A percentile compares a stretch with the other conserved stretches of the same genome.
Conservation (phyloP, 371 early-diverging fungal genomes). For the Lichtheimia ornata region DNA sequence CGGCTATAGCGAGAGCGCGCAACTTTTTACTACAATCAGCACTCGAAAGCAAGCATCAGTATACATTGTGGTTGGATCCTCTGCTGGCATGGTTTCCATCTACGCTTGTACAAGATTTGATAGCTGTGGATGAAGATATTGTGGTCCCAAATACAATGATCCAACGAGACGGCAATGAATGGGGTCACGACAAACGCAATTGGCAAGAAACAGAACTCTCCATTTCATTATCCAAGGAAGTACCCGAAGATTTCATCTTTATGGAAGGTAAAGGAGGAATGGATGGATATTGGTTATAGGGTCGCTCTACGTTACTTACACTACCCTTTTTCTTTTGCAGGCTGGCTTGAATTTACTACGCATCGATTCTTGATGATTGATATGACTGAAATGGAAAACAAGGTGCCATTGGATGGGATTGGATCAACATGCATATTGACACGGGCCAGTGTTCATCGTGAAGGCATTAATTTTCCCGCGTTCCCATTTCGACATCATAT, state of each 20-base stretch:
- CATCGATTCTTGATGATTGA: constrained; percentile 47
- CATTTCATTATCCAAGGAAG: constrained; percentile 32
- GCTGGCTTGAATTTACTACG: constrained; percentile 28
- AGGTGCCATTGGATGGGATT: constrained; percentile 64
- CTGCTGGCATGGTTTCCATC: constrained; percentile 48
- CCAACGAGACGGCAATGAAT: constrained; percentile 5
- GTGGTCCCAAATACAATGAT: constrained; percentile 59
- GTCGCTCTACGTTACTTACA: not conserved
- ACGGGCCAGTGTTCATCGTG: constrained; percentile 65
- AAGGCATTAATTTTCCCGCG: constrained; percentile 64
- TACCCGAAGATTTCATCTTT: constrained; percentile 30
- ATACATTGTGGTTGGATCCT: constrained; percentile 62
- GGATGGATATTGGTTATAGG: not conserved
- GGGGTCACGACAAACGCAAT: constrained; percentile 52
- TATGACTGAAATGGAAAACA: constrained; percentile 25
- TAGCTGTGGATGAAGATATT: constrained; percentile 49
- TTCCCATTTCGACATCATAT: constrained; percentile 62
- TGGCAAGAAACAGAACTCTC: constrained; percentile 58
- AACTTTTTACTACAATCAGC: constrained; percentile 54
- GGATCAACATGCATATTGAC: constrained; percentile 66
- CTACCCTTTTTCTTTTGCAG: not conserved
- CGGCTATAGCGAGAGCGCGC: constrained; percentile 52
- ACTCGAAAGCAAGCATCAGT: constrained; percentile 42
- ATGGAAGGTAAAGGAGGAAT: constrained; percentile 33
- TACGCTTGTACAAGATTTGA: constrained; percentile 46